Evolutionary conservation across 2,329 filamentous ascomycete genomes (phyloP).

Genomic region (Blumeriella jaapii): DNA sequence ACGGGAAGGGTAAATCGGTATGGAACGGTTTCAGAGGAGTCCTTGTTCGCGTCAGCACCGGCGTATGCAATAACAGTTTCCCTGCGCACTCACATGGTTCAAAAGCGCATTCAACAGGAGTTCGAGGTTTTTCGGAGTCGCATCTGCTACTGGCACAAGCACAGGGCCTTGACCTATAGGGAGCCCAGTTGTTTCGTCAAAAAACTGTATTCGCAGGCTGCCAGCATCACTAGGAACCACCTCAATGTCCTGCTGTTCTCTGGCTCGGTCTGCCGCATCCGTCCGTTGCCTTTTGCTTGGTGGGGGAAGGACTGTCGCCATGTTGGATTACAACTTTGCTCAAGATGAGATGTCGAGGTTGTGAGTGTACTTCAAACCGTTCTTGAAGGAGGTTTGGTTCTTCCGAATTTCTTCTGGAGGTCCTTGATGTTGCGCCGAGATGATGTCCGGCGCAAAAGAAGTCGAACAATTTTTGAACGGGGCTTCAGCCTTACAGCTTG

Average conservation of each 20-base stretch:
- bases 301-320: slow-evolving; percentile 75
- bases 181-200: slow-evolving; percentile 69
- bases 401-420: background rate
- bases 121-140: slow-evolving; percentile 80
- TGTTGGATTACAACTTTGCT: no score
- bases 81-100: slow-evolving; percentile 46
- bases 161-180: slow-evolving; percentile 49
- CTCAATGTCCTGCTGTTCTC: slow-evolving; percentile 64
- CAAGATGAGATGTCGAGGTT: no score
- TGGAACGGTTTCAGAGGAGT: slow-evolving; percentile 49
- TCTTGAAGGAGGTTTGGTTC: no score
- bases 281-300: slow-evolving; percentile 80
- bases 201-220: slow-evolving; percentile 76
- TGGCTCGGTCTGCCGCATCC: slow-evolving; percentile 58
- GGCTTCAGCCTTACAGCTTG: slow-evolving; percentile 19
- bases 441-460: slow-evolving; percentile 5
- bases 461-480: slow-evolving; percentile 13
- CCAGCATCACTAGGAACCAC: slow-evolving; percentile 58
- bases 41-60: slow-evolving; percentile 28
- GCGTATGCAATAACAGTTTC: background rate
- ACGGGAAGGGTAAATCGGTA: slow-evolving; percentile 51
- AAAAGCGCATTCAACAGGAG: slow-evolving; percentile 76
- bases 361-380: no score
- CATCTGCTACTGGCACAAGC: slow-evolving; percentile 70
- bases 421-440: background rate